phyloP scores from a whole-genome alignment of 169 alveolate species.

The Plasmodium vinckei region DNA sequence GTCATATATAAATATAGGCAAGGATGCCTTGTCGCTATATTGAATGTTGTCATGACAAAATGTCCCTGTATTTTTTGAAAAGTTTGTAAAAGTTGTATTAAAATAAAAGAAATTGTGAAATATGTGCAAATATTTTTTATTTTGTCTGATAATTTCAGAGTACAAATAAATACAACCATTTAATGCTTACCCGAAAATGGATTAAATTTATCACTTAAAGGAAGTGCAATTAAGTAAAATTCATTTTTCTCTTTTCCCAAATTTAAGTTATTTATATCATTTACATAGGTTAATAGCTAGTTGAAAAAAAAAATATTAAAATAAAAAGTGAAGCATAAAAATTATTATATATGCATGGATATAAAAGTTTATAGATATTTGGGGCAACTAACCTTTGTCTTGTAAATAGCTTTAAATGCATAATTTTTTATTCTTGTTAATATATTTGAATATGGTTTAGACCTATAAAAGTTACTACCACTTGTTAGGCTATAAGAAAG shows the following conservation, averaged over 20 bases:
- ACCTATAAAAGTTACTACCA: not conserved
- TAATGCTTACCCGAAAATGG: constrained; percentile 38
- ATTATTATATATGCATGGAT: too few species aligned
- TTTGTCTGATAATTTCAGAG: not conserved
- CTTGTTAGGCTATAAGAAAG: not conserved
- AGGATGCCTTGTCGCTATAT: constrained; percentile 62
- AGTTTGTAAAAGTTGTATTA: not conserved
- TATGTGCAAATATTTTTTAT: not conserved
- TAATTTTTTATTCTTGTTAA: constrained; percentile 61
- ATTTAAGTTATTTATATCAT: constrained; percentile 65
- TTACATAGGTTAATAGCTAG: constrained; percentile 60
- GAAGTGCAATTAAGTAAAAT: constrained; percentile 56
- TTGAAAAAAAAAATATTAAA: not conserved
- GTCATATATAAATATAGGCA: constrained; percentile 67
- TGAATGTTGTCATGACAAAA: constrained; percentile 68
- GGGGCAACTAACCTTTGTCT: constrained; percentile 28
- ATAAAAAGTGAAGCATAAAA: too few species aligned
- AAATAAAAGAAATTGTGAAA: not conserved
- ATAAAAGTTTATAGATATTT: too few species aligned
- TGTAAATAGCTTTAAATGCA: constrained; percentile 44
- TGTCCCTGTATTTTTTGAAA: constrained; percentile 13
- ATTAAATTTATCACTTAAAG: constrained; percentile 62
- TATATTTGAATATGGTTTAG: constrained; percentile 39
- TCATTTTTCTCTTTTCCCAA: constrained; percentile 57
- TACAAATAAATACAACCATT: not conserved